A percentile compares a stretch with the other conserved stretches of the same genome.
Evolutionary conservation across 352 stramenopile species (phyloP).

Genomic region (Phytophthora fragariae): DNA sequence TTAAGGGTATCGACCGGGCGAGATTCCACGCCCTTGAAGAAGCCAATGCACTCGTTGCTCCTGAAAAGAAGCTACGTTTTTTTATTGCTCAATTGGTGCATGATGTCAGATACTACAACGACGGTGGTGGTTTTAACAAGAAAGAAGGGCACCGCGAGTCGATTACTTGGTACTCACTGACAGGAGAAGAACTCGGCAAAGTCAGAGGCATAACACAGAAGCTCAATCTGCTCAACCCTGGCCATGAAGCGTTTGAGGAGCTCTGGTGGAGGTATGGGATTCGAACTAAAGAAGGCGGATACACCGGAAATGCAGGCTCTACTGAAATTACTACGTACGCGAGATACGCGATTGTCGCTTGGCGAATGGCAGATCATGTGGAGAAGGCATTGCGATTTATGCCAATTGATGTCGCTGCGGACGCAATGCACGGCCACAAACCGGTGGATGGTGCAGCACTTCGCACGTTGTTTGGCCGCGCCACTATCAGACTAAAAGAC

Average conservation of each 20-base stretch:
- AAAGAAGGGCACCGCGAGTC: background rate
- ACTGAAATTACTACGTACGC: slow-evolving; percentile 23
- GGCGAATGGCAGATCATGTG: slow-evolving; percentile 1
- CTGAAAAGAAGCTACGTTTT: slow-evolving; percentile 11
- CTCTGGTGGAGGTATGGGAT: slow-evolving; percentile 13
- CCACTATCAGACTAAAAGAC: background rate
- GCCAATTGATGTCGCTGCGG: background rate
- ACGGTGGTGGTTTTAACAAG: background rate
- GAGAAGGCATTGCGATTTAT: slow-evolving; percentile 17
- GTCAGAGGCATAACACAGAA: background rate
- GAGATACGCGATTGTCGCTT: slow-evolving; percentile 18
- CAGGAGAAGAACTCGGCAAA: slow-evolving; percentile 9
- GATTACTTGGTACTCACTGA: slow-evolving; percentile 10
- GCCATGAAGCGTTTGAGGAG: slow-evolving; percentile 5
- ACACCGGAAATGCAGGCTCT: slow-evolving; percentile 3
- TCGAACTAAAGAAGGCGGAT: slow-evolving; percentile 8
- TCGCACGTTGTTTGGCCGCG: slow-evolving; percentile 8
- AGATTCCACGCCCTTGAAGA: slow-evolving; percentile 8
- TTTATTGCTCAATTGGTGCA: slow-evolving; percentile 19
- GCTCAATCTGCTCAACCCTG: slow-evolving; percentile 23
- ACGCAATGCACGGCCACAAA: background rate
- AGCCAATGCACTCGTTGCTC: slow-evolving; percentile 5
- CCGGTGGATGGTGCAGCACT: background rate
- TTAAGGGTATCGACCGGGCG: slow-evolving; percentile 24
- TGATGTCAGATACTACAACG: background rate